Base-by-base conservation (phyloP, 1,139 yeast species). In the Debaryomyces fabryi region DNA sequence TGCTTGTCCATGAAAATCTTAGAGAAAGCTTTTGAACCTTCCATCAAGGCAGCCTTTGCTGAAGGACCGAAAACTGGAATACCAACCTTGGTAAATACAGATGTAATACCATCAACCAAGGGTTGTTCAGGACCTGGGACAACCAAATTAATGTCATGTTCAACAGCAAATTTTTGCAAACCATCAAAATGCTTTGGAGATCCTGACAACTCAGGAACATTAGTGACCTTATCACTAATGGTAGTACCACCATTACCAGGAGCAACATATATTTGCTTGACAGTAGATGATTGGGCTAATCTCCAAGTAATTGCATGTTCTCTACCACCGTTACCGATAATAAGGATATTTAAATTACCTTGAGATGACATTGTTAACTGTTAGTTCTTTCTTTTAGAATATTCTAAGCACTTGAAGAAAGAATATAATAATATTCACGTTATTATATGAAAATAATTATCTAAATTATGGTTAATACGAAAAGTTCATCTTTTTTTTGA, bases 121-220 rank as follows among this genome's bases (percentile, higher is more conserved):
- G 99, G 99, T 69, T 91, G 97, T 71, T 95, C 99, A n/a, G 99
- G 99, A 39, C 99, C 99, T 34, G 99, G 99, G 45, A 95, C 79
- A 10, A 91, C 99, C 54, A 95, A 77, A 46, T 78, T 80, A 50
- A 95, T 79, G 8, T 79, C 62, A 51, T 92, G 74, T 38, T 81
- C 81, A n/a, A 76, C 65, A 7, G 97, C 96, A 68, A 91, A 90
- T 51, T 81, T 67, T 49, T 79, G 84, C 53, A 81, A 80, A 37
- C 83, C 74, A 41, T 73, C 76, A 27, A 80, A 79, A 64, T 88
- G 85, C 56, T 85, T 83, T 4, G 76, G 78, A 50, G 82, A 76
- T 29, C 82, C 72, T 3, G 86, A 78, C 46, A 88, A 81, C 58
- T 88, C 82, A 29, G 86, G 77, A 39, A 93, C 83, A 63, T 89